Conservation (phyloP, 306 rosid genomes). For the Vigna unguiculata region DNA sequence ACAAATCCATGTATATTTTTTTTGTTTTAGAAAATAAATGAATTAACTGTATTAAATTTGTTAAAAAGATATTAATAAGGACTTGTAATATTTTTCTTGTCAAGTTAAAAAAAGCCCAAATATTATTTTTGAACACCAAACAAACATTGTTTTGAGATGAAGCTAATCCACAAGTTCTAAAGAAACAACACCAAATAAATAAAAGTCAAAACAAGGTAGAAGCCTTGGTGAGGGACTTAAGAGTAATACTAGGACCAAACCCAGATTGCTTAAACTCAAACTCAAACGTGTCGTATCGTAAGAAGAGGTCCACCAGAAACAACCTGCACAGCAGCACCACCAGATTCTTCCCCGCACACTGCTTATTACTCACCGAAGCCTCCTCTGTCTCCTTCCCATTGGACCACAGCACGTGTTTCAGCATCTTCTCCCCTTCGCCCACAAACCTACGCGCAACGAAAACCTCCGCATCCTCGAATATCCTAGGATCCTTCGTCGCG, state of each 20-base stretch:
- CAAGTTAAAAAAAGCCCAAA: too few relatives aligned
- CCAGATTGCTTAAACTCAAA: not conserved
- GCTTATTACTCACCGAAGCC: constrained; percentile 33
- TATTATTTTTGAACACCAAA: too few relatives aligned
- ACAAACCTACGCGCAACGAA: constrained; percentile 50
- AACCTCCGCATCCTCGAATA: constrained; percentile 60
- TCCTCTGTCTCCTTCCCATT: constrained; percentile 49
- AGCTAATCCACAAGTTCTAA: too few relatives aligned
- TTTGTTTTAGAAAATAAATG: too few relatives aligned
- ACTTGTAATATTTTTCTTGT: too few relatives aligned
- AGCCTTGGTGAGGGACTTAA: constrained; percentile 45
- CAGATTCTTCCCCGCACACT: constrained; percentile 52
- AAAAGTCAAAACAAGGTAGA: not conserved
- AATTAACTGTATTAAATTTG: too few relatives aligned
- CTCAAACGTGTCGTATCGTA: constrained; percentile 47
- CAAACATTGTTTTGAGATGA: too few relatives aligned
- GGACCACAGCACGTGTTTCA: constrained; percentile 51
- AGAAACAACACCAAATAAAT: too few relatives aligned
- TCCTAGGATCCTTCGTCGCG: constrained; percentile 66
- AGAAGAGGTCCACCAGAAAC: constrained; percentile 50
- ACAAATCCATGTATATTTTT: too few relatives aligned
- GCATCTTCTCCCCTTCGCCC: constrained; percentile 46
- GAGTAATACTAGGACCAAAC: constrained; percentile 34
- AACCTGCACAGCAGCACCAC: constrained; percentile 52
- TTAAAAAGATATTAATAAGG: too few relatives aligned